Evolutionary conservation across 2,329 filamentous ascomycete species (phyloP).

Genomic region (Amauroascus niger): DNA sequence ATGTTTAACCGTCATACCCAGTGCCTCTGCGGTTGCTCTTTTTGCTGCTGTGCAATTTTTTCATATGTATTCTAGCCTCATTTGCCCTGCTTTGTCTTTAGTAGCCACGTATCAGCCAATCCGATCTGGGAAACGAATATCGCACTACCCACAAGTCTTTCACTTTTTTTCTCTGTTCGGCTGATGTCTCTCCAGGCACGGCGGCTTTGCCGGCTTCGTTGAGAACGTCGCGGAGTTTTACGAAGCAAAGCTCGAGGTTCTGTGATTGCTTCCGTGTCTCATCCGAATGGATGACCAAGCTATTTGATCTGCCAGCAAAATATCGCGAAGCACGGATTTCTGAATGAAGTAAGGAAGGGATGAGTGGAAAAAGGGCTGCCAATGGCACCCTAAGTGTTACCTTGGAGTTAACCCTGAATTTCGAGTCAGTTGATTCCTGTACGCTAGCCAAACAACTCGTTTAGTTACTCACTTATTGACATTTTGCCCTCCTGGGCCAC

Average conservation of each 20-base stretch:
- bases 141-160: slow-evolving; percentile 40
- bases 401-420: slow-evolving; percentile 54
- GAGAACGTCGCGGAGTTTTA: slow-evolving; percentile 48
- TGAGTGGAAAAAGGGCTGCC: slow-evolving; percentile 42
- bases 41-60: slow-evolving; percentile 54
- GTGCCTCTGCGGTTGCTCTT: slow-evolving; percentile 46
- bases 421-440: background rate
- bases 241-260: slow-evolving; percentile 51
- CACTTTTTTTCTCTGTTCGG: slow-evolving; percentile 47
- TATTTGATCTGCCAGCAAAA: slow-evolving; percentile 43
- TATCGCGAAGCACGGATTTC: slow-evolving; percentile 47
- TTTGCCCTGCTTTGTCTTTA: slow-evolving; percentile 48
- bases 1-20: slow-evolving; percentile 9
- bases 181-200: slow-evolving; percentile 53
- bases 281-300: slow-evolving; percentile 53
- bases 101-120: background rate
- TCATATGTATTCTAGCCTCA: slow-evolving; percentile 47
- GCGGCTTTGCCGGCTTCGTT: slow-evolving; percentile 41
- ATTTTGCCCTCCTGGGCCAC: slow-evolving; percentile 58
- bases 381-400: slow-evolving; percentile 52
- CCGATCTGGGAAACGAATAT: background rate
- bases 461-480: slow-evolving; percentile 51
- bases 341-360: slow-evolving; percentile 47
- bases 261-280: slow-evolving; percentile 52
- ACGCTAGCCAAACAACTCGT: too few relatives aligned